phyloP scores from a whole-genome alignment of 108 stramenopile genomes.

The Fragilaria radians region DNA sequence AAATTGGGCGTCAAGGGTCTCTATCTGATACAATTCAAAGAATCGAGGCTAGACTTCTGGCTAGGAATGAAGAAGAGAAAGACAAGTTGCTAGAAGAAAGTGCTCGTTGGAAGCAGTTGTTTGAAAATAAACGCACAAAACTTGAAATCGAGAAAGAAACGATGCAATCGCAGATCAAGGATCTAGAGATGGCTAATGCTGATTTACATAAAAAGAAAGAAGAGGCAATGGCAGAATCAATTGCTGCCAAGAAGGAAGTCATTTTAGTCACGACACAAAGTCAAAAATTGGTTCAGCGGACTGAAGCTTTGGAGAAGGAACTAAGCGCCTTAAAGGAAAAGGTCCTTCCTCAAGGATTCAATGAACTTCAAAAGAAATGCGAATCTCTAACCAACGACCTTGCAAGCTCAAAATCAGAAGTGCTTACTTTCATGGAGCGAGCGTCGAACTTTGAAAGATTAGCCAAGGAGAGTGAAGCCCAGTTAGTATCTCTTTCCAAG shows the following conservation, averaged over 20 bases:
- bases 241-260: conserved; percentile 23
- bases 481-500: conserved; percentile 49
- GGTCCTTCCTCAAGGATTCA: no score
- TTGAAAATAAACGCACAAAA: conserved; percentile 24
- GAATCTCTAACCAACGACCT: conserved; percentile 53
- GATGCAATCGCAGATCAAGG: conserved; percentile 38
- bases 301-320: conserved; percentile 28
- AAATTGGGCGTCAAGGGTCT: conserved; percentile 61
- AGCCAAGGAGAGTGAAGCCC: conserved; percentile 66
- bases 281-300: conserved; percentile 6
- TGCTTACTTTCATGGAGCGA: conserved; percentile 38
- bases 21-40: conserved; percentile 66
- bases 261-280: conserved; percentile 9
- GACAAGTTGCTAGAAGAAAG: conserved; percentile 45
- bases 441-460: conserved; percentile 46
- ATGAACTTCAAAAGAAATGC: conserved; percentile 24
- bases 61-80: conserved; percentile 49
- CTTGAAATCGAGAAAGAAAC: conserved; percentile 30
- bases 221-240: conserved; percentile 13
- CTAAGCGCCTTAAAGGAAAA: conserved; percentile 39
- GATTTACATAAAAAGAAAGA: conserved; percentile 43
- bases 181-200: conserved; percentile 31
- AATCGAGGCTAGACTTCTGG: conserved; percentile 67
- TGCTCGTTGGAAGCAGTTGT: conserved; percentile 19
- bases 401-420: conserved; percentile 48